Evolutionary conservation across 2,329 filamentous ascomycete species (phyloP).

Genomic region (Hypoxylon sp.): DNA sequence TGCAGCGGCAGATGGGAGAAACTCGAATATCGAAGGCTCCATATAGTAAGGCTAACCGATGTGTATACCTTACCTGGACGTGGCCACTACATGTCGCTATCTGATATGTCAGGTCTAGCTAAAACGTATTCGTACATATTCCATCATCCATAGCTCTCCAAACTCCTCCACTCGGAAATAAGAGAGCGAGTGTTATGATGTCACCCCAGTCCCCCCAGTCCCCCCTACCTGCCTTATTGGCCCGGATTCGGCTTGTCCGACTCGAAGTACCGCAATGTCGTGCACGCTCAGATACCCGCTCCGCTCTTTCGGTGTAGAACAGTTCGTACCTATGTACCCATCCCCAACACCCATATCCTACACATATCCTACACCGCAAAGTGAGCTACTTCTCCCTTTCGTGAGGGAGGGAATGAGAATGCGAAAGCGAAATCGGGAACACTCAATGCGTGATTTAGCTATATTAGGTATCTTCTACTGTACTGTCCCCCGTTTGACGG

Average conservation of each 20-base stretch:
- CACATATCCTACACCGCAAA: conserved; percentile 32
- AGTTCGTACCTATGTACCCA: background rate
- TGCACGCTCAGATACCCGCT: conserved; percentile 23
- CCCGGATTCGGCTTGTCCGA: conserved; percentile 19
- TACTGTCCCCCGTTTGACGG: conserved; percentile 17
- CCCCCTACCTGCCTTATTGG: background rate
- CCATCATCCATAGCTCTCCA: conserved; percentile 13
- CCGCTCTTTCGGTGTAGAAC: conserved; percentile 32
- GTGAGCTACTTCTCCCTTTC: conserved; percentile 6
- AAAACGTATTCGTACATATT: background rate
- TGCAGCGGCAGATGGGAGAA: background rate
- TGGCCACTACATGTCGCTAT: background rate
- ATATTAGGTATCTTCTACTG: conserved; percentile 24
- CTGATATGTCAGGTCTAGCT: background rate
- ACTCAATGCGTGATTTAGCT: background rate
- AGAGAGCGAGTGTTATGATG: conserved; percentile 33
- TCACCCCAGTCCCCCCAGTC: conserved; percentile 30
- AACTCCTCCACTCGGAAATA: conserved; percentile 27
- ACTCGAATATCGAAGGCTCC: background rate
- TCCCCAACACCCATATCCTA: too few relatives aligned
- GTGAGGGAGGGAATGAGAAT: conserved; percentile 5
- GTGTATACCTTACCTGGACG: background rate
- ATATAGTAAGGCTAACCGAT: background rate
- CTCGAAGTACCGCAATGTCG: conserved; percentile 21
- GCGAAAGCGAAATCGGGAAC: conserved; percentile 23